phyloP scores from a whole-genome alignment of 2,329 filamentous ascomycete species.

The Westerdykella ornata region DNA sequence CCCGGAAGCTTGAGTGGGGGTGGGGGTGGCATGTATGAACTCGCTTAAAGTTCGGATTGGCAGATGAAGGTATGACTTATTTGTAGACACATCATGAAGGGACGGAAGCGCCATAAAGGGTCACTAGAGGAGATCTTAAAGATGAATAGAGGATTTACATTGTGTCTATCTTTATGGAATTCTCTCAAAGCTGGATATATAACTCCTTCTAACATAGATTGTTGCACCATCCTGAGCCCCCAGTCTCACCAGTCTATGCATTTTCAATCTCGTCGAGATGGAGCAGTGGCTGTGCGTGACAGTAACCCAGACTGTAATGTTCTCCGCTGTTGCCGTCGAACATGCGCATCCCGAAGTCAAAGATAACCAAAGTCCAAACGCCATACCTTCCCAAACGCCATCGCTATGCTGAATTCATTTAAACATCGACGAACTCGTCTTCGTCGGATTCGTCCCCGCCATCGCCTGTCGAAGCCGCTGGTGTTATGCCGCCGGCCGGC shows the following conservation, averaged over 20 bases:
- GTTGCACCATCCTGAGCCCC: no score
- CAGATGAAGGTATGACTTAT: background rate
- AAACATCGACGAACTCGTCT: constrained; percentile 44
- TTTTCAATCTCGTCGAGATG: no score
- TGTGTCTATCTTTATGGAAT: no score
- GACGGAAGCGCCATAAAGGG: background rate
- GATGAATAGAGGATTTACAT: no score
- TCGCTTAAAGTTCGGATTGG: constrained; percentile 21
- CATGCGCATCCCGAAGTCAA: no score
- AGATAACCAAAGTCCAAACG: background rate
- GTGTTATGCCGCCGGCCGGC: constrained; percentile 25
- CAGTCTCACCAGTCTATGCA: no score
- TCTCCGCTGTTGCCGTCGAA: no score
- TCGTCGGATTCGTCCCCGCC: constrained; percentile 44
- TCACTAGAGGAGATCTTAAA: no score
- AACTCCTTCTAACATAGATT: no score
- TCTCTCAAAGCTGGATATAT: no score
- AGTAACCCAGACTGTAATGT: no score
- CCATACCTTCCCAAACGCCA: constrained; percentile 15
- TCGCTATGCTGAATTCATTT: constrained; percentile 24
- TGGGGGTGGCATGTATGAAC: constrained; percentile 8
- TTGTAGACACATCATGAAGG: background rate
- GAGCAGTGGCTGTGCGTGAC: no score
- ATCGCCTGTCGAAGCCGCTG: constrained; percentile 36
- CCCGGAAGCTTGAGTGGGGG: background rate